Conservation (phyloP, 441 rosid species). For the Metrosideros polymorpha region DNA sequence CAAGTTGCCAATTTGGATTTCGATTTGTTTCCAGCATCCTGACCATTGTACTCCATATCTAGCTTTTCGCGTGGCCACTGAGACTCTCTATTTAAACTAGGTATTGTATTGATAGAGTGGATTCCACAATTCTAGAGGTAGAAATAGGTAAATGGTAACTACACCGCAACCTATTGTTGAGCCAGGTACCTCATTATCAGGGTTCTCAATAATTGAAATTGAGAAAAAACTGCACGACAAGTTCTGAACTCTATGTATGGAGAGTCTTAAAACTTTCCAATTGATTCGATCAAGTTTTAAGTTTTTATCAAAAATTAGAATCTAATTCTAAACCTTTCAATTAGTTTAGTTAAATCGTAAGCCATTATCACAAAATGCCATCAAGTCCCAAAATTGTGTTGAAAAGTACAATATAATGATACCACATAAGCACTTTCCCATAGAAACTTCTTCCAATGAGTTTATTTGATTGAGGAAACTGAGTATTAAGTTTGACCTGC, state of each 20-base stretch:
- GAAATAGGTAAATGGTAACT: neutral
- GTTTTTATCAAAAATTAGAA: neutral
- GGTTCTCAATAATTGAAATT: neutral
- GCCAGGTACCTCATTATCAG: neutral
- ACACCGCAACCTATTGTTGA: neutral
- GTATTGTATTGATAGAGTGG: neutral
- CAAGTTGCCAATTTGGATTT: neutral
- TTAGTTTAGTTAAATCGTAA: neutral
- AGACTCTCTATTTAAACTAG: neutral
- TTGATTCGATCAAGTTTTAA: neutral
- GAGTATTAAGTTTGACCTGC: neutral
- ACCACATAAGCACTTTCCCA: neutral
- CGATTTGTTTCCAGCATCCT: neutral
- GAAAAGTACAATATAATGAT: neutral
- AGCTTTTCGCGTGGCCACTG: neutral
- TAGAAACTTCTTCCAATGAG: neutral
- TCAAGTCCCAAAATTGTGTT: neutral
- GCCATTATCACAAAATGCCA: neutral
- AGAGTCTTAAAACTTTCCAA: neutral
- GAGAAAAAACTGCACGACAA: neutral
- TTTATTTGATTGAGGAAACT: neutral
- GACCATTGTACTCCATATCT: neutral
- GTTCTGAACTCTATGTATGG: neutral
- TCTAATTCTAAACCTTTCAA: neutral
- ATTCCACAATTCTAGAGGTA: neutral